A percentile compares a stretch with the other conserved stretches of the same genome.
Evolutionary conservation across 2,329 filamentous ascomycete species (phyloP).

Genomic region (Fusarium sp.): DNA sequence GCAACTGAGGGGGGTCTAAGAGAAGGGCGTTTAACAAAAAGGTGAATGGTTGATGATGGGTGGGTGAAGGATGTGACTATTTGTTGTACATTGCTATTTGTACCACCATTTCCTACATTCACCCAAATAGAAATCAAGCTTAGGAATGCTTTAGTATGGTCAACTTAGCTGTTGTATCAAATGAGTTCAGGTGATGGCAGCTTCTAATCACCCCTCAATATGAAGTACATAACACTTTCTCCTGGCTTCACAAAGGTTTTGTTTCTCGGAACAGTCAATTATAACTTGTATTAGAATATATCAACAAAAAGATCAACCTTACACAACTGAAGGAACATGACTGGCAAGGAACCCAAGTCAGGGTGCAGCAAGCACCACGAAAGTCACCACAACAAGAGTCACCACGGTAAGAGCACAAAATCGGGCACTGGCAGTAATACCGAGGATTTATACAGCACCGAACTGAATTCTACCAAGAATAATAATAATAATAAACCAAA

Average conservation of each 20-base stretch:
- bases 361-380: conserved; percentile 15
- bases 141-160: conserved; percentile 39
- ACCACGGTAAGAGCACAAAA: neutral
- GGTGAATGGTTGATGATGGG: conserved; percentile 19
- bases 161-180: conserved; percentile 17
- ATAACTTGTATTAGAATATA: neutral
- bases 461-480: conserved; percentile 1
- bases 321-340: neutral
- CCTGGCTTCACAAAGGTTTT: neutral
- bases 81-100: conserved; percentile 49
- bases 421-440: neutral
- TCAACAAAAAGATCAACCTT: neutral
- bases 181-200: conserved; percentile 18
- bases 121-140: conserved; percentile 45
- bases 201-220: conserved; percentile 19
- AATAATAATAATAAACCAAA: neutral
- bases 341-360: conserved; percentile 1
- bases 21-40: conserved; percentile 32
- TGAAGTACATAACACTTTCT: conserved; percentile 18
- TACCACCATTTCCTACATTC: conserved; percentile 50
- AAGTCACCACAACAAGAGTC: neutral
- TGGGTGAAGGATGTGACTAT: conserved; percentile 36
- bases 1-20: conserved; percentile 57
- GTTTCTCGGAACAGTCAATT: neutral
- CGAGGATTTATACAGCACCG: neutral